Evolutionary conservation across 2,329 filamentous ascomycete genomes (phyloP), one percentile per base, ranked within the genome.

Genomic region (Blastomyces parvus): DNA sequence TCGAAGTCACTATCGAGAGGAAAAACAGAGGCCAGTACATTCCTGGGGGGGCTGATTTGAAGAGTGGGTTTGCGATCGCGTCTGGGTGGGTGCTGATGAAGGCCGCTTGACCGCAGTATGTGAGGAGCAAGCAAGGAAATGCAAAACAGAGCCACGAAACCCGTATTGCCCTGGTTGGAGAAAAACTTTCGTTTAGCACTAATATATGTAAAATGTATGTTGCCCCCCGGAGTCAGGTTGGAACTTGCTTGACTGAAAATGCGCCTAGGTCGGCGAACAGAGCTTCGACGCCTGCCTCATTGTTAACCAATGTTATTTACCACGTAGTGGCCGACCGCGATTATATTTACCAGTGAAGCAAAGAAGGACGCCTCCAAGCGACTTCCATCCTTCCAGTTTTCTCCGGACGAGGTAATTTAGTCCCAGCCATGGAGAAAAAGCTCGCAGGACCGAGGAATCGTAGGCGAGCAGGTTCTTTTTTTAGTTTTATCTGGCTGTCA

Each of bases 221-320:
- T 81, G 72, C 83, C 84, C 84, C 73, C 58, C 9, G 27, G 52
- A 55, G 30, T 59, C 48, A 33, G 53, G 40, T 59, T 14, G 57
- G 48, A 59, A 64, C 65, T 63, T 63, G 60, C 65, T 65, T 66
- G 33, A 64, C 66, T 55, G 66, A 67, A 46, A 92, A 92, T 27
- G 89, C 89, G 42, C 88, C 89, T 7, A 92, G 79, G 69, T 92
- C 88, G 3, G 89, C 88, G 70, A 91, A 92, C 0, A 92, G 79
- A 0, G 88, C 88, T 72, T 91, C 89, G n/a, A 89, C 87, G 22
- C 86, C 88, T 67, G 42, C 30, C 0, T 7, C 25, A 19, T 25
- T n/a, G 25, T 44, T 55, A 61, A 46, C 40, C 3, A 27, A 50
- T 48, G 33, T 8, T 50, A 38, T 36, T 38, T 30, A 40, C 3